A percentile compares a stretch with the other conserved stretches of the same genome.
These are phyloP conservation scores for Trichoderma gamsii DNA, from an alignment of 495 filamentous ascomycete genomes.

Conservation along the genomic window DNA sequence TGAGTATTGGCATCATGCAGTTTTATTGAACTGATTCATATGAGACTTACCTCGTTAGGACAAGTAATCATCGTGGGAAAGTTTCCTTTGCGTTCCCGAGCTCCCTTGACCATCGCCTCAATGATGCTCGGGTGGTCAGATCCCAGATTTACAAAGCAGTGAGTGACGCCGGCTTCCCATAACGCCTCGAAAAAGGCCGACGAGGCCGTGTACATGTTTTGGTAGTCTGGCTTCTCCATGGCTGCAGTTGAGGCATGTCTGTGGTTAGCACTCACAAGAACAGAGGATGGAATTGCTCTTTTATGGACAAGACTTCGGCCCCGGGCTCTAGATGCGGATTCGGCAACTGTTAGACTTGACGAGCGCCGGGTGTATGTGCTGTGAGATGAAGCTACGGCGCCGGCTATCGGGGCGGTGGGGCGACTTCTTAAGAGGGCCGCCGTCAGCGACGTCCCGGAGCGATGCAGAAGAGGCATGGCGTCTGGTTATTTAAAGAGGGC, in stretches of 20 bases:
- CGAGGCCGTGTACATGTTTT: slow-evolving; percentile 43
- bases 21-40: no score
- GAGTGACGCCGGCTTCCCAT: slow-evolving; percentile 83
- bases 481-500: neutral
- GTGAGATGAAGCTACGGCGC: slow-evolving; percentile 8
- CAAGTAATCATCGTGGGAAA: slow-evolving; percentile 91
- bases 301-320: neutral
- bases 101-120: slow-evolving; percentile 92
- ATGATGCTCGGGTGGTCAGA: slow-evolving; percentile 91
- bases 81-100: slow-evolving; percentile 52
- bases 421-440: slow-evolving; percentile 3
- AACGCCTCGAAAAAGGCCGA: slow-evolving; percentile 92
- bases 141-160: slow-evolving; percentile 92
- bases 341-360: neutral
- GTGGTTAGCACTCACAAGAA: neutral
- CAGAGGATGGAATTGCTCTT: neutral
- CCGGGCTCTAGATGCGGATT: neutral
- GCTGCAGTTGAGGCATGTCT: slow-evolving; percentile 11
- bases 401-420: neutral
- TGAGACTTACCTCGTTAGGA: slow-evolving; percentile 66
- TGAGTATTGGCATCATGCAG: neutral
- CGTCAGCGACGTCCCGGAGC: neutral
- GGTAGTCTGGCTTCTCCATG: slow-evolving; percentile 14
- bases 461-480: neutral
- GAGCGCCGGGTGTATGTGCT: neutral